Base-by-base conservation (phyloP, 371 early-diverging fungal genomes). In the Mucor ambiguus region DNA sequence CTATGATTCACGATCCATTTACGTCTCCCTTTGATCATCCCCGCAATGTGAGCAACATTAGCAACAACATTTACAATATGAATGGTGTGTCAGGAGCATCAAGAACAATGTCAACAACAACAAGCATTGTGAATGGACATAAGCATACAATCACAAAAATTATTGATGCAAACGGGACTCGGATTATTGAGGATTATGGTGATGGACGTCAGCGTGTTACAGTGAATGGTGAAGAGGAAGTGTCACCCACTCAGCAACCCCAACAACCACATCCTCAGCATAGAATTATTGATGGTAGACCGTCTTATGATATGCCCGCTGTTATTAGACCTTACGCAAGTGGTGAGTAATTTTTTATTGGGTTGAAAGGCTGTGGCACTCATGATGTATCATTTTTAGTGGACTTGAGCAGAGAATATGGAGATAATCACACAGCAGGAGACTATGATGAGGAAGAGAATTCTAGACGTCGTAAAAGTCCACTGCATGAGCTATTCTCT, bases 161-260 rank as follows among this genome's bases (percentile, higher is more conserved):
- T 26, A 20, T 48, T 11, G 70, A 69, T 61, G 30, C 43, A 26
- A 65, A 69, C 24, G 70, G 70, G 9, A 58, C 58, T 7, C 54
- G 52, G 7, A 37, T 69, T 22, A 65, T 69, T 58, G 70, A 69
- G 37, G 70, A 69, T 12, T 69, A 61, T 24, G 70, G 65, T 18
- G 49, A 69, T 65, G 70, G 70, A 12, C 44, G 35, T 28, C 64
- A 65, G 18, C 65, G 70, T n/a, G 55, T 69, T 12, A 69, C 70
- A 11, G 32, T 69, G 4, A 69, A 69, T 49, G 70, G 70, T 14
- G 38, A 52, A 16, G 69, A 64, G 24, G 43, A 56, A 24, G 14
- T 38, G 4, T 28, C 28, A 11, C 52, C 52, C 12, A 12, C 52
- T 14, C 44, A 58, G 14, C 63, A 37, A 54, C 4, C 63, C 11